phyloP scores from a whole-genome alignment of 2,329 filamentous ascomycete species.

The Emericellopsis atlantica region DNA sequence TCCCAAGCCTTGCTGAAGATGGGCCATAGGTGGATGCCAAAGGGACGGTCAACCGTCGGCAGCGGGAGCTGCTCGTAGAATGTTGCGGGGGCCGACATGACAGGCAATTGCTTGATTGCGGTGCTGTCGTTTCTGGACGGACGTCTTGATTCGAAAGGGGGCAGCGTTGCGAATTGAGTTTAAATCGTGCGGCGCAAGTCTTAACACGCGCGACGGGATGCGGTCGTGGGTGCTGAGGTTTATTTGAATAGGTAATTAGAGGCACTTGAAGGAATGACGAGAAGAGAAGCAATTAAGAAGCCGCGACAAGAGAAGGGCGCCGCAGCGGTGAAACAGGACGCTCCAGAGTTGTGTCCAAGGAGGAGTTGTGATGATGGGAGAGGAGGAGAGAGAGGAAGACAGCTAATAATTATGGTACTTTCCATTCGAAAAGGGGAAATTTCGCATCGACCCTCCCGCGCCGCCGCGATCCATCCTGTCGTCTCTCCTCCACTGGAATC shows the following conservation, averaged over 20 bases:
- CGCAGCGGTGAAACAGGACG: constrained; percentile 1
- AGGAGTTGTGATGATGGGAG: constrained; percentile 3
- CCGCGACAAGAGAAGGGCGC: constrained; percentile 11
- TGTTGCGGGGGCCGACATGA: constrained; percentile 26
- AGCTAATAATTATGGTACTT: not conserved
- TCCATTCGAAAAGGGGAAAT: not conserved
- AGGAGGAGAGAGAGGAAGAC: constrained; percentile 8
- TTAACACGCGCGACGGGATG: too few relatives aligned
- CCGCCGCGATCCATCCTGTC: not conserved
- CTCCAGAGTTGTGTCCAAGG: not conserved
- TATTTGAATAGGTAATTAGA: constrained; percentile 6
- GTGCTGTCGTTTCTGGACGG: too few relatives aligned
- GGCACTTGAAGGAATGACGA: constrained; percentile 20
- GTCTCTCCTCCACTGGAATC: not conserved
- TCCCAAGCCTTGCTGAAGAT: constrained; percentile 84
- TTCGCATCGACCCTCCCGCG: not conserved
- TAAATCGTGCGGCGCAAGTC: too few relatives aligned
- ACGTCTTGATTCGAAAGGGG: too few relatives aligned
- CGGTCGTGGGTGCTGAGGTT: too few relatives aligned
- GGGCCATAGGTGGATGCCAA: constrained; percentile 86
- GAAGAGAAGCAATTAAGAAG: constrained; percentile 18
- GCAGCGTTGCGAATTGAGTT: too few relatives aligned
- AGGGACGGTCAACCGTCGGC: constrained; percentile 82
- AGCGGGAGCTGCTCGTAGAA: constrained; percentile 46
- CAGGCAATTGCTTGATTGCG: constrained; percentile 6